These are phyloP conservation scores for Zea mays DNA, from an alignment of 176 grass and related monocot genomes.

Conservation along the genomic window DNA sequence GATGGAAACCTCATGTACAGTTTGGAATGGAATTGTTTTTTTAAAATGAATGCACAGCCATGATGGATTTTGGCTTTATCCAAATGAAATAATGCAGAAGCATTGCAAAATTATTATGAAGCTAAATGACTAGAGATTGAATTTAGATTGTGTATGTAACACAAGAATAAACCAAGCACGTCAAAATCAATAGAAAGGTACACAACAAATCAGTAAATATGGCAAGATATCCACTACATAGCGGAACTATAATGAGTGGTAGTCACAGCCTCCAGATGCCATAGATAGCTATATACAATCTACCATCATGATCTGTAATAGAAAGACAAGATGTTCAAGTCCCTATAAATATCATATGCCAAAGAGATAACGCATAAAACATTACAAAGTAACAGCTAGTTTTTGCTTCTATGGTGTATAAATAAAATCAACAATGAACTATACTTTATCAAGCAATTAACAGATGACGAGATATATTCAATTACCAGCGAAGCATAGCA, in stretches of 20 bases:
- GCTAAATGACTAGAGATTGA: background rate
- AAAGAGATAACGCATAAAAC: slow-evolving; percentile 7
- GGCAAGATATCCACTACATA: slow-evolving; percentile 25
- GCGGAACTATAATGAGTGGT: background rate
- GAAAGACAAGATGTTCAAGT: background rate
- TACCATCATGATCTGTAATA: slow-evolving; percentile 15
- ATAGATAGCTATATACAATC: slow-evolving; percentile 22
- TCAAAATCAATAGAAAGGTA: background rate
- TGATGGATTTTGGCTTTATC: slow-evolving; percentile 1
- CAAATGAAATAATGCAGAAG: background rate
- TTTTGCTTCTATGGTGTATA: slow-evolving; percentile 17
- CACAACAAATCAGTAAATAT: slow-evolving; percentile 15
- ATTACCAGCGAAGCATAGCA: slow-evolving; percentile 99
- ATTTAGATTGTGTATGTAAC: background rate
- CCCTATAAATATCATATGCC: background rate
- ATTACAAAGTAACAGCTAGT: slow-evolving; percentile 21
- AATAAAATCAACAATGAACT: slow-evolving; percentile 19
- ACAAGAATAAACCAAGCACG: background rate
- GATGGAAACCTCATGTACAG: background rate
- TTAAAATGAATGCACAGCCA: background rate
- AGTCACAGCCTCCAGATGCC: slow-evolving; percentile 14
- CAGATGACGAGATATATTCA: slow-evolving; percentile 21
- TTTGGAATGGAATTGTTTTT: slow-evolving; percentile 1
- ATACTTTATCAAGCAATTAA: slow-evolving; percentile 25
- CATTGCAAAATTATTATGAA: background rate